Evolutionary conservation across 2,329 filamentous ascomycete genomes (phyloP), one percentile per base, ranked within the genome.

Genomic region (Pseudocercospora fijiensis): DNA sequence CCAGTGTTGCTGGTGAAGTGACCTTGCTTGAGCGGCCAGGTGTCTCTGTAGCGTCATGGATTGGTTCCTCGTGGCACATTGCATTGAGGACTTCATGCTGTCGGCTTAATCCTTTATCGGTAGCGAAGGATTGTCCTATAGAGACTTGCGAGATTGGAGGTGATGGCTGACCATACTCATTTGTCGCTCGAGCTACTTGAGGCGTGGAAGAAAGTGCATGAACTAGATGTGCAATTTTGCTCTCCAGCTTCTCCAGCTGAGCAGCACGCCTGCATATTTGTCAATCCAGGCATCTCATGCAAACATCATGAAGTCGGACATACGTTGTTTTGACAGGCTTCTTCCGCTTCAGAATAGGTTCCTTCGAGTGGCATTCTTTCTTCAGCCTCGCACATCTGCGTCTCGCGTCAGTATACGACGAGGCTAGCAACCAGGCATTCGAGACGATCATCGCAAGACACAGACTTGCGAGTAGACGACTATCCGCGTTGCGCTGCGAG

Each of bases 181-280:
- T 63, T 22, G 53, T 49, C 11, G 55, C 53, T 16, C 53, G 49
- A 27, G 63, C 58, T 26, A 60, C 49, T 49, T 70, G 68, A 28
- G 63, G 30, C 18, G 57, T 61, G 6, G 67, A 64, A 2, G 72
- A 71, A 1, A 75, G 41, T 9, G 73, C 69, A 53, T 75, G 73
- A 47, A 75, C 73, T 3, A 75, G 68, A 63, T 73, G 69, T 52
- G 75, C 73, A 33, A 75, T 71, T 62, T 74, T 75, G 62, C 63
- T 72, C 61, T 75, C 73, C 16, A 75, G 66, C 53, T 75, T 73
- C 64, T 74, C 73, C 2, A 75, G 66, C 58, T 75, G 73, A 24
- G 73, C 73, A 22, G 73, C 70, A 20, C 73, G 73, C 26, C 73
- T 75, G 30, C 20, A 24, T n/a, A 18, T 27, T 22, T 24, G 10